phyloP scores from a whole-genome alignment of 1,139 yeast species.

The Taphrina flavorubra region DNA sequence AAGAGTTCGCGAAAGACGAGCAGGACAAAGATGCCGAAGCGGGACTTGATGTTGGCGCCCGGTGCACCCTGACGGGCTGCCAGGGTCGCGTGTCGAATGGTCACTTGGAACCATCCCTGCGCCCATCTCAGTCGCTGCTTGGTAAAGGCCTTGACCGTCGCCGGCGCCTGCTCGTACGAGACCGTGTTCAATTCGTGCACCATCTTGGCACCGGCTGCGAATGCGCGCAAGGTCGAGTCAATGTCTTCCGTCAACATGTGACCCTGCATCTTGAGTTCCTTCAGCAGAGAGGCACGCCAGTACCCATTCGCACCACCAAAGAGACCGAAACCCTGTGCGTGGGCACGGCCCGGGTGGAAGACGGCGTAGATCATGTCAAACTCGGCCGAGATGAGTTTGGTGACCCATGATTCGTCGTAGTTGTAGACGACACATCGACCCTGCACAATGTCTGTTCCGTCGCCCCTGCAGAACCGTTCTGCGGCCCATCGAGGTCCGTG shows the following conservation, averaged over 20 bases:
- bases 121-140: constrained; percentile 40
- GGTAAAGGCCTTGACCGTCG: constrained; percentile 36
- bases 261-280: constrained; percentile 41
- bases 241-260: constrained; percentile 41
- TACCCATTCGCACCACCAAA: constrained; percentile 41
- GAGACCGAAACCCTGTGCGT: constrained; percentile 39
- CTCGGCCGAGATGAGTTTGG: constrained; percentile 40
- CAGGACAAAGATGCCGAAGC: constrained; percentile 38
- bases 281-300: constrained; percentile 39
- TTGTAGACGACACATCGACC: constrained; percentile 40
- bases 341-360: constrained; percentile 40
- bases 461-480: constrained; percentile 40
- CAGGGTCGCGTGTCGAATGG: constrained; percentile 34
- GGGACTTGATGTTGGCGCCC: constrained; percentile 40
- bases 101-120: constrained; percentile 40
- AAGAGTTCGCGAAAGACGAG: constrained; percentile 40
- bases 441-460: constrained; percentile 39
- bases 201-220: constrained; percentile 41
- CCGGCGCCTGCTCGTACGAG: constrained; percentile 40
- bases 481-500: constrained; percentile 40
- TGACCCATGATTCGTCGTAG: constrained; percentile 41
- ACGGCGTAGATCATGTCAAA: constrained; percentile 41
- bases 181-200: constrained; percentile 40
- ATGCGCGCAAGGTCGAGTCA: constrained; percentile 40
- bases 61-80: constrained; percentile 40